Evolutionary conservation across 2,329 filamentous ascomycete species (phyloP), one percentile per base, ranked within the genome.

Genomic region (Fusarium sp.): DNA sequence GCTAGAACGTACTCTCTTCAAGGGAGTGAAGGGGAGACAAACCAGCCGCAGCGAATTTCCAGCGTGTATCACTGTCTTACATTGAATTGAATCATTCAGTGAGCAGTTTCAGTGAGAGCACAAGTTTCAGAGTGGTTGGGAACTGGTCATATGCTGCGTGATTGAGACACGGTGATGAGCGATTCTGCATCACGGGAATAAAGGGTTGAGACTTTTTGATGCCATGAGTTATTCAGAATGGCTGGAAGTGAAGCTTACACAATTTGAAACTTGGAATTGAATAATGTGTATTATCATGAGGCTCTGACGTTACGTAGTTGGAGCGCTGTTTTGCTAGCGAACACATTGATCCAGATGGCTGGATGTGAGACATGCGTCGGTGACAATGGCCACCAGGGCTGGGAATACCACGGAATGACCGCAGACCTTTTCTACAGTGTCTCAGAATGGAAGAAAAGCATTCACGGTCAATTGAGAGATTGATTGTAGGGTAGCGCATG

Each of bases 281-380:
- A 39, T 15, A 33, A 35, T n/a, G 6, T 3, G 31, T 10, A 56
- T 11, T 18, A 3, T 35, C 35, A 18, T 68, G n/a, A 24, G 35
- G 31, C 22, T 31, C 18, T 42, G 3, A 13, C n/a, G 7, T 18
- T 45, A 22, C 33, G 41, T 24, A 24, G 24, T 28, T 15, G 52
- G 11, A 17, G 15, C 55, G 42, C 4, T 45, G 35, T 15, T 45
- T 28, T 48, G 42, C 26, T 13, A 11, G 36, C 35, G 6, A 51
- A 35, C 24, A 8, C 66, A 69, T 69, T 69, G 31, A 69, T 35
- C 14, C 20, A 31, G 33, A 49, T 28, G 66, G 66, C 69, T 70
- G 59, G 58, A 22, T 62, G 22, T 63, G 36, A 75, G 72, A 75
- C 72, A 75, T 55, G 38, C 13, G 26, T 39, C 39, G 41, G 55